Conservation (phyloP, 148 eudicot species). For the Hydrangea macrophylla region DNA sequence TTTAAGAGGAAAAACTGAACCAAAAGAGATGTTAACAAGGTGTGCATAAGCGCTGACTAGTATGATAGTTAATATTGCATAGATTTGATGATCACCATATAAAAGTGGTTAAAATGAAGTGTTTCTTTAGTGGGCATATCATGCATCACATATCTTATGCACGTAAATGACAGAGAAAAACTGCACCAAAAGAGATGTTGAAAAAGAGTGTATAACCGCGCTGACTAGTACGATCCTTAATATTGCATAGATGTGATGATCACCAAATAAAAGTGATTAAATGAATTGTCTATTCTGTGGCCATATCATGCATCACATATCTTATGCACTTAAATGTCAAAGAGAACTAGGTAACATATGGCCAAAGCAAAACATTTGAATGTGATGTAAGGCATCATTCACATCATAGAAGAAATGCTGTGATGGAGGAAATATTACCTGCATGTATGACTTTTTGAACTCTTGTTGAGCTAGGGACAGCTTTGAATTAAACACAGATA, state of each 20-base stretch:
- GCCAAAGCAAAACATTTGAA: neutral
- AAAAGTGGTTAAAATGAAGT: neutral
- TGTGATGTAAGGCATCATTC: neutral
- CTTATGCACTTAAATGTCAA: no score
- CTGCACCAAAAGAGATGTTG: neutral
- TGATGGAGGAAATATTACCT: conserved; percentile 50
- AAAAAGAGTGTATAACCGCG: neutral
- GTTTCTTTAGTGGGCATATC: neutral
- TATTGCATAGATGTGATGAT: neutral
- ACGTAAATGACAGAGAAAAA: no score
- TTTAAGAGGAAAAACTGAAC: neutral
- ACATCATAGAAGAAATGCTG: neutral
- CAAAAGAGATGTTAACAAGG: neutral
- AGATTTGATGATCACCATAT: neutral
- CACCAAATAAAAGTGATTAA: neutral
- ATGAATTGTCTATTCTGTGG: neutral
- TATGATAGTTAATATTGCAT: neutral
- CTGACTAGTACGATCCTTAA: neutral
- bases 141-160: neutral
- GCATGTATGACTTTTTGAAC: conserved; percentile 72
- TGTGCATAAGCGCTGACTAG: neutral
- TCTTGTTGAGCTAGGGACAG: conserved; percentile 69
- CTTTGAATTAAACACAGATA: conserved; percentile 56
- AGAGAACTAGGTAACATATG: no score
- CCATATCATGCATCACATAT: neutral